These are phyloP conservation scores for Silene latifolia DNA, from an alignment of 148 eudicot genomes.

Conservation along the genomic window DNA sequence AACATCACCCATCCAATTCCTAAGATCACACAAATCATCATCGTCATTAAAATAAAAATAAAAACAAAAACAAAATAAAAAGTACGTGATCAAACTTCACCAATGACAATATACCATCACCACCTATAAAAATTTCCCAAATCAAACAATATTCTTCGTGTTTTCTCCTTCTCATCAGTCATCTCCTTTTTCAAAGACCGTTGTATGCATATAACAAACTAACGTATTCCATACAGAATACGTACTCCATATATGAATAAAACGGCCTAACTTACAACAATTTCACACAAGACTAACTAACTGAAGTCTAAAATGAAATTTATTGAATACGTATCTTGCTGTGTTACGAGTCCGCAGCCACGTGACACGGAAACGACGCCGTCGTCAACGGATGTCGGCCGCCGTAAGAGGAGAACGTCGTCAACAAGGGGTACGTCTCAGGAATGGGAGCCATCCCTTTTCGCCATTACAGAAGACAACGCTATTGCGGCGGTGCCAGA, in stretches of 20 bases:
- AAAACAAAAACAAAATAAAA: no score
- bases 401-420: constrained; percentile 5
- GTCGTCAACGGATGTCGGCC: background rate
- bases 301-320: background rate
- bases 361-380: constrained; percentile 12
- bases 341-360: background rate
- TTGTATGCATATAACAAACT: background rate
- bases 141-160: no score
- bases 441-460: constrained; percentile 43
- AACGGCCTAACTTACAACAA: background rate
- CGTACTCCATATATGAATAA: background rate
- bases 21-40: no score
- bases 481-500: constrained; percentile 5
- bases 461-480: constrained; percentile 33
- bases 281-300: background rate
- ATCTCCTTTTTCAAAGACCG: no score
- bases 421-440: constrained; percentile 17
- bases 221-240: background rate
- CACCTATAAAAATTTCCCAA: no score
- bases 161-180: no score
- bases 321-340: background rate
- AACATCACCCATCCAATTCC: no score
- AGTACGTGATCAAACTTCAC: no score
- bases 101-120: no score
- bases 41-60: no score